Evolutionary conservation across 2,329 filamentous ascomycete species (phyloP).

Genomic region (Myriosclerotinia curreyana): DNA sequence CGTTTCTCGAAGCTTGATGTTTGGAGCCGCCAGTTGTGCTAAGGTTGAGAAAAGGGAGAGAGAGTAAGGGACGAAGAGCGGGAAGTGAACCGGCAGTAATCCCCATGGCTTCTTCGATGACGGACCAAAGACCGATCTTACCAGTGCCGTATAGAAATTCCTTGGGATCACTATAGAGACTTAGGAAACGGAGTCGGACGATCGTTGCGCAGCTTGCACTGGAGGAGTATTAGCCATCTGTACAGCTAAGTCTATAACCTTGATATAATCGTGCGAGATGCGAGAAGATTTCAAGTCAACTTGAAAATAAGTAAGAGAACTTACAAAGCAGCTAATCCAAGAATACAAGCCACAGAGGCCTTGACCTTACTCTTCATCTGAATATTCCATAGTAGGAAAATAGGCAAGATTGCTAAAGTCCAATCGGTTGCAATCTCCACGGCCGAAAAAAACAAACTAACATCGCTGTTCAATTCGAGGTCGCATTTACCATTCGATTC

Average conservation of each 20-base stretch:
- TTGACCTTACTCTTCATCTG: slow-evolving; percentile 44
- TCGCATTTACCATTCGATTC: slow-evolving; percentile 36
- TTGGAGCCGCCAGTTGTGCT: slow-evolving; percentile 18
- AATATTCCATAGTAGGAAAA: slow-evolving; percentile 43
- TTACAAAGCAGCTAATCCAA: slow-evolving; percentile 42
- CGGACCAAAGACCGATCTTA: slow-evolving; percentile 47
- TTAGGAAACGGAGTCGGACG: slow-evolving; percentile 45
- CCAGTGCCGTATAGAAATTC: slow-evolving; percentile 45
- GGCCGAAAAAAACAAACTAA: slow-evolving; percentile 41
- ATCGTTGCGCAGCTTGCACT: slow-evolving; percentile 42
- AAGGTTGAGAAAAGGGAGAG: slow-evolving; percentile 33
- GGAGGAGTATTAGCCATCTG: slow-evolving; percentile 23
- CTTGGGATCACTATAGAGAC: slow-evolving; percentile 41
- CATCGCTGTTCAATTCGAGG: slow-evolving; percentile 35
- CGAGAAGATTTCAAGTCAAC: not conserved
- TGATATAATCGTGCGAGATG: not conserved
- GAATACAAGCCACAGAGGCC: slow-evolving; percentile 38
- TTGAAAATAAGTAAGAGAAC: slow-evolving; percentile 20
- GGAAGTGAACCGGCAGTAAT: slow-evolving; percentile 49
- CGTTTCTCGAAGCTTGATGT: not conserved
- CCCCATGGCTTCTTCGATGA: slow-evolving; percentile 49
- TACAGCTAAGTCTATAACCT: not conserved
- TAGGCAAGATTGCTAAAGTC: slow-evolving; percentile 43
- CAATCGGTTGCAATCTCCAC: slow-evolving; percentile 44
- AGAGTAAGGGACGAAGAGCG: slow-evolving; percentile 46